Evolutionary conservation across 768 basidiomycete genomes (phyloP), one percentile per base, ranked within the genome.

Genomic region (Coprinopsis cinerea): DNA sequence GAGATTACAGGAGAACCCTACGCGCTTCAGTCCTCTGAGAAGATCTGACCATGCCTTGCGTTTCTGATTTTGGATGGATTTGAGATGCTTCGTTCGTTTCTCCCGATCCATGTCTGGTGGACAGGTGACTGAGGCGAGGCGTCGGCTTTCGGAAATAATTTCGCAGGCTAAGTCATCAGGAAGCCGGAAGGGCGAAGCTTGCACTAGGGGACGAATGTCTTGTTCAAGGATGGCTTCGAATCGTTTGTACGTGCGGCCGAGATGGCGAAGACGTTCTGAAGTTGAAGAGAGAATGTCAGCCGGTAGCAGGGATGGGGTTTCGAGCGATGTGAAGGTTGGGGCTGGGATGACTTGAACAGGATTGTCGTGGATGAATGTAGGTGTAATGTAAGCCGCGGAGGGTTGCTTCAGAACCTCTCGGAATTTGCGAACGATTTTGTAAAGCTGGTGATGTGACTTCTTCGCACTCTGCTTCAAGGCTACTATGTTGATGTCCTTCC

Each of bases 401-500:
- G 93, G 85, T 62, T 89, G 82, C 39, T 84, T 80, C n/a, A 98
- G 73, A 20, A 90, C 64, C 37, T 91, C 87, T n/a, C 92, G 81
- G 72, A 93, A 95, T 69, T 92, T 96, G 45, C 91, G 81, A 52
- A 97, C 79, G 54, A 82, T 77, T 64, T 90, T 92, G 77, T 91
- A 93, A 1, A 99, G 71, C 55, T 94, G 90, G 51, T 83, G 84
- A 63, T 99, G 96, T 1, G 92, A 92, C 59, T 75, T 82, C 52
- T 88, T 82, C 0, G 96, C 93, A 61, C 93, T 96, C 53, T 88
- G 84, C 64, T 87, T 89, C 51, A 99, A 74, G 1, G 96, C 93
- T 55, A 90, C 85, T 9, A 98, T 88, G 59, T 98, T 99, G 61
- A 93, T 72, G 61, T 99, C 96, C 65, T 89, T 96, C 96, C 96